phyloP scores from a whole-genome alignment of 257 asterid species.

The Plectranthus barbatus region DNA sequence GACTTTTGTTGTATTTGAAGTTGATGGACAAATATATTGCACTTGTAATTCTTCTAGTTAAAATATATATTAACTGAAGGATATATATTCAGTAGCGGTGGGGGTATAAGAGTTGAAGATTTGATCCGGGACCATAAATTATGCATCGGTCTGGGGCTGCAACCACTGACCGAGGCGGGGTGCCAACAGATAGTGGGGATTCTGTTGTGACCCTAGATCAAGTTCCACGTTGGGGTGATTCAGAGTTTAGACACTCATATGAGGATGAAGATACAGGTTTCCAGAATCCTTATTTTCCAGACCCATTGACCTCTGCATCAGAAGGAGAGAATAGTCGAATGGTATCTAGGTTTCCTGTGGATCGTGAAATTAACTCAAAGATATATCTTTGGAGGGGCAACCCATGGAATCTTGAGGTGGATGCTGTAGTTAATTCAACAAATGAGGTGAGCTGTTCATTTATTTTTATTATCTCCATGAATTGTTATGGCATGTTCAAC shows the following conservation, averaged over 20 bases:
- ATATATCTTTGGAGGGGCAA: slow-evolving; percentile 93
- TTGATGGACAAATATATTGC: neutral
- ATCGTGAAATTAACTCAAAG: slow-evolving; percentile 68
- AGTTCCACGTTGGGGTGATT: slow-evolving; percentile 79
- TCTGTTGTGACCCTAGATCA: slow-evolving; percentile 74
- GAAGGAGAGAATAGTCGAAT: slow-evolving; percentile 56
- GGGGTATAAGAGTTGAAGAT: slow-evolving; percentile 18
- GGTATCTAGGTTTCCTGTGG: slow-evolving; percentile 70
- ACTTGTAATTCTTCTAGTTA: neutral
- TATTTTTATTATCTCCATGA: neutral
- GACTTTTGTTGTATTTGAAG: slow-evolving; percentile 12
- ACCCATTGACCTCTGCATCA: slow-evolving; percentile 64
- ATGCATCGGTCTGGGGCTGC: slow-evolving; percentile 55
- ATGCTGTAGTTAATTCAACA: slow-evolving; percentile 88
- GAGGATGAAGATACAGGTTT: slow-evolving; percentile 57
- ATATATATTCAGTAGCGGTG: slow-evolving; percentile 11
- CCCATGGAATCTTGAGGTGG: slow-evolving; percentile 96
- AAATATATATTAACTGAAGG: slow-evolving; percentile 22
- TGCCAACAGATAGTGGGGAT: slow-evolving; percentile 65
- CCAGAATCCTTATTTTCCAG: slow-evolving; percentile 52
- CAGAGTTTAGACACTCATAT: slow-evolving; percentile 53
- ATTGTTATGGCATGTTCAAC: slow-evolving; percentile 8
- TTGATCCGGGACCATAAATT: slow-evolving; percentile 22
- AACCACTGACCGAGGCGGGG: slow-evolving; percentile 58
- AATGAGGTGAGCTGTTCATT: slow-evolving; percentile 61